Conservation (phyloP, 108 stramenopile genomes). For the Fragilariopsis cylindrus region DNA sequence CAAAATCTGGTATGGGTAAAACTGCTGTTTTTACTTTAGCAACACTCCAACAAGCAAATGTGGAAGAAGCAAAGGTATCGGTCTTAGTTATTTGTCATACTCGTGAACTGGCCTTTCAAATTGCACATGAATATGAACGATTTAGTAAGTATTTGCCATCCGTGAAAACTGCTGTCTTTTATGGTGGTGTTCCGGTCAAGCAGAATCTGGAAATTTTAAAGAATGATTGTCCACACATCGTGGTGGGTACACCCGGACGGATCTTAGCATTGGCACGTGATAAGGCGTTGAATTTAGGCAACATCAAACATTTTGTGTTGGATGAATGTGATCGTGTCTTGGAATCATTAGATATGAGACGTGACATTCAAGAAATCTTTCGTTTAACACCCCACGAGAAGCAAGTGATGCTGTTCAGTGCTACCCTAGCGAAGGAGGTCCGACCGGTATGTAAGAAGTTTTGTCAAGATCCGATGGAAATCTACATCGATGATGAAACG, state of each 20-base stretch:
- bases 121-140: slow-evolving; percentile 98
- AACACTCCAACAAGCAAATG: slow-evolving; percentile 95
- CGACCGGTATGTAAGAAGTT: slow-evolving; percentile 99
- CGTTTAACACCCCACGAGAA: slow-evolving; percentile 98
- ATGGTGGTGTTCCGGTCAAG: slow-evolving; percentile 94
- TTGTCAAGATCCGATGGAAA: slow-evolving; percentile 99
- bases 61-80: slow-evolving; percentile 77
- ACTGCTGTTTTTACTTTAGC: slow-evolving; percentile 99
- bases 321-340: slow-evolving; percentile 99
- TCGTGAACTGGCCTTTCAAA: slow-evolving; percentile 99
- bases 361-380: slow-evolving; percentile 99
- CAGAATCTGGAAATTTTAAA: slow-evolving; percentile 87
- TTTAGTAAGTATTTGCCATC: slow-evolving; percentile 99
- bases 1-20: slow-evolving; percentile 99
- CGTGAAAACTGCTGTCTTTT: slow-evolving; percentile 98
- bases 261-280: slow-evolving; percentile 90
- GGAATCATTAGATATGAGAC: slow-evolving; percentile 96
- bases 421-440: slow-evolving; percentile 97
- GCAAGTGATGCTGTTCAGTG: slow-evolving; percentile 99
- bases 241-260: slow-evolving; percentile 99
- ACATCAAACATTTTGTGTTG: slow-evolving; percentile 99
- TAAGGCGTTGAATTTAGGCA: slow-evolving; percentile 91
- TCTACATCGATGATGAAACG: slow-evolving; percentile 99
- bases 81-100: slow-evolving; percentile 98
- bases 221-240: slow-evolving; percentile 95